A percentile compares a stretch with the other conserved stretches of the same genome.
Evolutionary conservation across 2,329 filamentous ascomycete species (phyloP).

Genomic region (Penicillium freii): DNA sequence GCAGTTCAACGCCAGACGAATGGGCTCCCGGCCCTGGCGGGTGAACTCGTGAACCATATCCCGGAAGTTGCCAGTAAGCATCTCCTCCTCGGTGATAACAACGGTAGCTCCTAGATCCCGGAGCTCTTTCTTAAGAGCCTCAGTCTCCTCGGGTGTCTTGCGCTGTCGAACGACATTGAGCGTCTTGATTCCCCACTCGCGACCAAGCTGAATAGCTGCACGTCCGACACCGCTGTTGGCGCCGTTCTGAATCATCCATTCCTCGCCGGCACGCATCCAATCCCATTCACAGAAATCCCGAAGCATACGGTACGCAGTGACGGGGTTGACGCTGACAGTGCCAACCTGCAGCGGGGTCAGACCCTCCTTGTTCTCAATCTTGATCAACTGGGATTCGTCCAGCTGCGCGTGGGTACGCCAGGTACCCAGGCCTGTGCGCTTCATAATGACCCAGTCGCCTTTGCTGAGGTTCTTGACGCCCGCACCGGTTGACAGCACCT

Average conservation of each 20-base stretch:
- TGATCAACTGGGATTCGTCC: conserved; percentile 60
- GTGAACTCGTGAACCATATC: conserved; percentile 65
- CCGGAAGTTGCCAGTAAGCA: conserved; percentile 46
- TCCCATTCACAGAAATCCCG: conserved; percentile 66
- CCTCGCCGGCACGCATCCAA: conserved; percentile 60
- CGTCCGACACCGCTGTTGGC: conserved; percentile 92
- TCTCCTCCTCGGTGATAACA: conserved; percentile 62
- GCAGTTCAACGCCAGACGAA: conserved; percentile 84
- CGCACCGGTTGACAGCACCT: conserved; percentile 71
- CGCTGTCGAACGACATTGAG: conserved; percentile 85
- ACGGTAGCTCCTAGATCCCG: conserved; percentile 60
- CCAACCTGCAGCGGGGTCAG: conserved; percentile 76
- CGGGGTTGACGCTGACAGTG: conserved; percentile 88
- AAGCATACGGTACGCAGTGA: conserved; percentile 91
- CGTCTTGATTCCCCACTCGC: conserved; percentile 82
- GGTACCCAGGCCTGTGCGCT: conserved; percentile 78
- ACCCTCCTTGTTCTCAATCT: conserved; percentile 66
- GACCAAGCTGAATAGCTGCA: conserved; percentile 83
- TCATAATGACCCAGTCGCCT: conserved; percentile 95
- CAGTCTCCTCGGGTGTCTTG: conserved; percentile 62
- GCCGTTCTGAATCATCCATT: conserved; percentile 97
- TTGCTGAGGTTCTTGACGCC: conserved; percentile 60
- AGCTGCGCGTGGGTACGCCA: conserved; percentile 89
- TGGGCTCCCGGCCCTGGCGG: conserved; percentile 65
- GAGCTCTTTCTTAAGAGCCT: conserved; percentile 61